Evolutionary conservation across 495 filamentous ascomycete genomes (phyloP), one percentile per base, ranked within the genome.

Genomic region (Friedmanniomyces simplex): DNA sequence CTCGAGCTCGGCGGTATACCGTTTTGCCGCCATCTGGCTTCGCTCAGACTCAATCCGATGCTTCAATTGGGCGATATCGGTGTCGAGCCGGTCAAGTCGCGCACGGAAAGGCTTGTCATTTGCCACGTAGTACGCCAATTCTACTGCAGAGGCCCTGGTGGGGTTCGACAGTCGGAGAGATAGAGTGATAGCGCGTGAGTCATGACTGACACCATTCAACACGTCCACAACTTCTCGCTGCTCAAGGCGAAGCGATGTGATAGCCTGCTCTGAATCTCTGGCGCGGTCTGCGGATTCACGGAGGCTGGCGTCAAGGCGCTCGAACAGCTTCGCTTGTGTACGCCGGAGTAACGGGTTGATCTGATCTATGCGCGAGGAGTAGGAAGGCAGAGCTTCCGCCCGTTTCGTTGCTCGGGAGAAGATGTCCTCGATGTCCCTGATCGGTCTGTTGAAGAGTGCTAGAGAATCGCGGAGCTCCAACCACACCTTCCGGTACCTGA

Each of bases 401-500:
- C 18, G 18, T 30, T 18, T 32, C 20, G 20, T 21, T 2, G 20
- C 25, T 20, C 11, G 14, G 32, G 14, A 55, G 16, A 8, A 12
- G 13, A 13, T 22, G 7, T 2, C 18, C 41, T 48, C 25, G 4
- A 55, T 34, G 24, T 14, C 10, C 39, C 24, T 5, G 28, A 46
- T 12, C 4, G 37, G 22, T 11, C 25, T 48, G 20, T 46, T 1
- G 13, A 46, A 24, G 5, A 14, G 13, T 30, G 8, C 14, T 1
- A 46, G 2, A 2, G 39, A 18, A 18, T 30, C 34, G 25, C 2
- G 5, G 16, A 57, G 28, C 10, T 37, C 20, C 3, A 37, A 20
- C n/a, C n/a, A 51, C 7, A 57, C 46, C 34, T 50, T 50, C 24
- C 55, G 55, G 39, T 50, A 57, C 12, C 16, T 21, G 8, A 39